A percentile compares a stretch with the other conserved stretches of the same genome.
phyloP scores from a whole-genome alignment of 495 filamentous ascomycete species.

The Hypoxylon trugodes region DNA sequence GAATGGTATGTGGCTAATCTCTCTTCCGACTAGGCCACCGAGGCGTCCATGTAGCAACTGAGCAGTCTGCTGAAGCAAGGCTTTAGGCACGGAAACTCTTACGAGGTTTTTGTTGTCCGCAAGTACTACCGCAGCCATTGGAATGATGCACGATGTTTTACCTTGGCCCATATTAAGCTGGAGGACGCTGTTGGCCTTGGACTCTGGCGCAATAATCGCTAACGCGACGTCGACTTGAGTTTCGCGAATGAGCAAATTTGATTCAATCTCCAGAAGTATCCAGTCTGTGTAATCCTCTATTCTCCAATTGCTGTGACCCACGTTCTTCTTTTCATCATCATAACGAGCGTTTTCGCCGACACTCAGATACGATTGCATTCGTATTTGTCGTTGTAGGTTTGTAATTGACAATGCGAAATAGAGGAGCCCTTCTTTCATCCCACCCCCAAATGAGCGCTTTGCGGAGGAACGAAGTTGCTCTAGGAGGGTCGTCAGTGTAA shows the following conservation, averaged over 20 bases:
- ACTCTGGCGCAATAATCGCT: constrained; percentile 57
- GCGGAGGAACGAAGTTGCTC: constrained; percentile 59
- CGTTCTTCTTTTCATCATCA: constrained; percentile 51
- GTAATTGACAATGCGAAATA: constrained; percentile 54
- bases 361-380: constrained; percentile 44
- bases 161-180: constrained; percentile 64
- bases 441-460: constrained; percentile 41
- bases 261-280: constrained; percentile 66
- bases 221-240: constrained; percentile 62
- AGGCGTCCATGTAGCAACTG: constrained; percentile 57
- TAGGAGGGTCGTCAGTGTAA: constrained; percentile 60
- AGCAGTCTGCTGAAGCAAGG: constrained; percentile 60
- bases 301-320: constrained; percentile 62
- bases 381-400: constrained; percentile 51
- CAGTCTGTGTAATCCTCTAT: constrained; percentile 58
- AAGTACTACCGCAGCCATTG: constrained; percentile 59
- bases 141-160: constrained; percentile 63
- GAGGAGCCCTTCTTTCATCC: constrained; percentile 56
- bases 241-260: constrained; percentile 58
- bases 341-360: constrained; percentile 24
- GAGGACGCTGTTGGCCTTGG: constrained; percentile 58
- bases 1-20: constrained; percentile 59
- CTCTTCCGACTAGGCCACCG: constrained; percentile 56
- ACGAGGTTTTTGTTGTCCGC: constrained; percentile 56
- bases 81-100: constrained; percentile 60